Percentiles rank a stretch among this genome's conserved stretches.
phyloP scores from a whole-genome alignment of 345 rosid genomes.

The Corchorus capsularis region DNA sequence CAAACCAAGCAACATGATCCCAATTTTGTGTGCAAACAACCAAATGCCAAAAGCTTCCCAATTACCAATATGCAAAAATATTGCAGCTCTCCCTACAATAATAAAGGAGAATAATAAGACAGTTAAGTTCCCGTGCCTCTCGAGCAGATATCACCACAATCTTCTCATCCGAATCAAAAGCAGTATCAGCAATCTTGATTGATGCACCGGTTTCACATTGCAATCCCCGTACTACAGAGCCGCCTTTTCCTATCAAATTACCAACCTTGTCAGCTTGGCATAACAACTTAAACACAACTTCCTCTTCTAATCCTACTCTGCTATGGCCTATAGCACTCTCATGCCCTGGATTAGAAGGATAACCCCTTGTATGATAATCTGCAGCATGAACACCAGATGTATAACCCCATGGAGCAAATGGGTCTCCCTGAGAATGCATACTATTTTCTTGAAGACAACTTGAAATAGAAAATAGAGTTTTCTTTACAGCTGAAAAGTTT shows the following conservation, averaged over 20 bases:
- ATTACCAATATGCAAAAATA: constrained; percentile 25
- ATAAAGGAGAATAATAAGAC: constrained; percentile 23
- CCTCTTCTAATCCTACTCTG: constrained; percentile 61
- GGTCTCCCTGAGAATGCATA: constrained; percentile 36
- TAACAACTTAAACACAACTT: constrained; percentile 56
- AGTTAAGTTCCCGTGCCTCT: constrained; percentile 56
- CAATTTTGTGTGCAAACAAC: constrained; percentile 10
- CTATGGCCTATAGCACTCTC: constrained; percentile 48
- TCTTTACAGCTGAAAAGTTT: constrained; percentile 55
- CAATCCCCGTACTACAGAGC: constrained; percentile 55
- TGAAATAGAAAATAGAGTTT: constrained; percentile 54
- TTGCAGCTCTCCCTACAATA: constrained; percentile 21
- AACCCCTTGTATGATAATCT: constrained; percentile 55
- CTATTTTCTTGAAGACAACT: constrained; percentile 55
- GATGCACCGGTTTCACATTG: constrained; percentile 77
- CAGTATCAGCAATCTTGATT: constrained; percentile 62
- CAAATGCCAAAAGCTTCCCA: constrained; percentile 21
- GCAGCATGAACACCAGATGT: constrained; percentile 42
- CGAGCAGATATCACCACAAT: constrained; percentile 70
- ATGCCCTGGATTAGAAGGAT: constrained; percentile 56
- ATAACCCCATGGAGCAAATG: constrained; percentile 51
- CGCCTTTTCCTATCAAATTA: constrained; percentile 82
- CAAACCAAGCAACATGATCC: neutral
- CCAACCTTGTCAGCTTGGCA: constrained; percentile 81
- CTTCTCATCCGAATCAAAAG: constrained; percentile 65